A percentile compares a stretch with the other conserved stretches of the same genome.
Conservation (phyloP, 495 filamentous ascomycete species). For the Hyaloscypha hepaticicola region DNA sequence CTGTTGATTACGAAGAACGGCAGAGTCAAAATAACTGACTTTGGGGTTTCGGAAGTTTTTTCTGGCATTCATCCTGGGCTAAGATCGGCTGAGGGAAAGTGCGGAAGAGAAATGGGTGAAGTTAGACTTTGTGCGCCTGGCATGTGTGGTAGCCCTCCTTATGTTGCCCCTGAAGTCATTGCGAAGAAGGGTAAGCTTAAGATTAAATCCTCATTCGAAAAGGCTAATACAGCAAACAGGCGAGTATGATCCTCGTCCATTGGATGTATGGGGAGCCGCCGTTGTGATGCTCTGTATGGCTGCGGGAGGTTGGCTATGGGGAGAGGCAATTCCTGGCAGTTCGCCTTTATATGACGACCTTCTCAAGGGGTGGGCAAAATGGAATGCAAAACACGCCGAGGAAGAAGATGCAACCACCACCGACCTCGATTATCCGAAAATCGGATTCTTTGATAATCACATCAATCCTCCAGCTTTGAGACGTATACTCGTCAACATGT, state of each 20-base stretch:
- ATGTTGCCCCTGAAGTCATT: constrained; percentile 76
- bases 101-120: constrained; percentile 63
- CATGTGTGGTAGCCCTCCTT: constrained; percentile 73
- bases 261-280: constrained; percentile 79
- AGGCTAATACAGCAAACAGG: constrained; percentile 29
- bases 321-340: constrained; percentile 49
- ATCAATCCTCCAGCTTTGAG: constrained; percentile 47
- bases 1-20: constrained; percentile 66
- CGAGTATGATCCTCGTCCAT: constrained; percentile 69
- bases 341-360: constrained; percentile 54
- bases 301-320: constrained; percentile 65
- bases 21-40: constrained; percentile 77
- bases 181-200: constrained; percentile 50
- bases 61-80: constrained; percentile 70
- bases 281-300: constrained; percentile 70
- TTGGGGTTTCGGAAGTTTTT: constrained; percentile 77
- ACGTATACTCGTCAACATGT: constrained; percentile 69
- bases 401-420: constrained; percentile 37
- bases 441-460: constrained; percentile 42
- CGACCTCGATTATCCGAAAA: constrained; percentile 54
- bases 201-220: not conserved
- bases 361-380: constrained; percentile 61
- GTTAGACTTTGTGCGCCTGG: constrained; percentile 65
- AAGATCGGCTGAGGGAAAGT: constrained; percentile 58
- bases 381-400: constrained; percentile 51